Conservation (phyloP, 495 filamentous ascomycete species). For the Penicillium crystallinum region DNA sequence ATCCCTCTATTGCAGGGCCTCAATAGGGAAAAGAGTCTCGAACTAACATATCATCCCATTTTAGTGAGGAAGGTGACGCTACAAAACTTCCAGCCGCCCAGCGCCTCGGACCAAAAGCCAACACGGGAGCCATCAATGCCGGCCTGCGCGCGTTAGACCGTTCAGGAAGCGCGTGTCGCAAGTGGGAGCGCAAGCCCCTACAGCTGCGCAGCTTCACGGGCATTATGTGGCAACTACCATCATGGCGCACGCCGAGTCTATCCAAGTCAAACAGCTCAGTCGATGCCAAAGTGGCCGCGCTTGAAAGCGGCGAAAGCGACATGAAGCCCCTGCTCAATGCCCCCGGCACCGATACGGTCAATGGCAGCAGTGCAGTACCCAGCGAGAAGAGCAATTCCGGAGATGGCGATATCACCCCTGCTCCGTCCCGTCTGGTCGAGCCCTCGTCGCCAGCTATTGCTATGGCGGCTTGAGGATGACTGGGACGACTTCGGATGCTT, state of each 20-base stretch:
- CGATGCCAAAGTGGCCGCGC: constrained; percentile 36
- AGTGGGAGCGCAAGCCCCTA: constrained; percentile 79
- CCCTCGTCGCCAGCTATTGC: constrained; percentile 42
- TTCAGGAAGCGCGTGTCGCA: constrained; percentile 82
- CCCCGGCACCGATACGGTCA: constrained; percentile 49
- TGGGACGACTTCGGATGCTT: not conserved
- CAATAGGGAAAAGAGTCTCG: not conserved
- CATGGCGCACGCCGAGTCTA: constrained; percentile 72
- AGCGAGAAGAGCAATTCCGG: constrained; percentile 70
- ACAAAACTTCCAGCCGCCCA: constrained; percentile 47
- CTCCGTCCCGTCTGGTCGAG: constrained; percentile 37
- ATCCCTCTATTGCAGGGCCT: not conserved
- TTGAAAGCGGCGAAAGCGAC: constrained; percentile 60
- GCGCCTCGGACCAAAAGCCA: constrained; percentile 94
- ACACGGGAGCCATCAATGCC: constrained; percentile 96
- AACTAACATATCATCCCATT: constrained; percentile 13
- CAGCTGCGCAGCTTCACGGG: constrained; percentile 92
- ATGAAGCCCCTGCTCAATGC: constrained; percentile 71
- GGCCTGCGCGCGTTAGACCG: constrained; percentile 90
- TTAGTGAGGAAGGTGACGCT: constrained; percentile 58
- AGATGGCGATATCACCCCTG: constrained; percentile 44
- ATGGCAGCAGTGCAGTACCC: constrained; percentile 37
- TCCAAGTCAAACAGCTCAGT: constrained; percentile 33
- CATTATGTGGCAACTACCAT: constrained; percentile 72
- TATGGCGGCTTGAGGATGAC: constrained; percentile 10